Percentiles rank a stretch among this genome's conserved stretches.
These are phyloP conservation scores for Eucalyptus caleyi DNA, from an alignment of 345 rosid genomes.

Conservation along the genomic window DNA sequence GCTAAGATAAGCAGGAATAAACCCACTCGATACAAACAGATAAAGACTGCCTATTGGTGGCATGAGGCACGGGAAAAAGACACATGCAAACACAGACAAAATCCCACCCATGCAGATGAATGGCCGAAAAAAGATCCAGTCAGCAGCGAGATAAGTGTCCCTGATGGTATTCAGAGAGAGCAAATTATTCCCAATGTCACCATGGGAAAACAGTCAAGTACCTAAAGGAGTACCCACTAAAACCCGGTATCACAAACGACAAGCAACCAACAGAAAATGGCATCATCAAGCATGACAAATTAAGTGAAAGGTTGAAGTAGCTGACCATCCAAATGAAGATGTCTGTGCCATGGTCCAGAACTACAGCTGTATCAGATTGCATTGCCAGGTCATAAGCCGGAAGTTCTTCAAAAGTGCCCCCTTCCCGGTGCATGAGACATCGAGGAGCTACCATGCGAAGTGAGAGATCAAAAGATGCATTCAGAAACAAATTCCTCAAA, in stretches of 20 bases:
- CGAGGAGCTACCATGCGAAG: constrained; percentile 94
- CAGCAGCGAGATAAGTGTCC: neutral
- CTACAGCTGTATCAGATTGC: constrained; percentile 97
- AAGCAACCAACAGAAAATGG: neutral
- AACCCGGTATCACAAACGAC: neutral
- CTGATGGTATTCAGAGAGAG: neutral
- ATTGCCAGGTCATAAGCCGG: constrained; percentile 87
- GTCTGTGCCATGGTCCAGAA: constrained; percentile 97
- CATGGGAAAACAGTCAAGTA: neutral
- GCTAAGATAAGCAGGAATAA: neutral
- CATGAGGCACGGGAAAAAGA: neutral
- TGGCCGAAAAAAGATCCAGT: neutral
- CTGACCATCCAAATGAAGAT: constrained; percentile 97
- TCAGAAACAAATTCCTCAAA: constrained; percentile 72
- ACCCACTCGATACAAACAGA: neutral
- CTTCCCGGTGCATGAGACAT: constrained; percentile 92
- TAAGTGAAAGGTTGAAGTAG: neutral
- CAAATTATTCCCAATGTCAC: neutral
- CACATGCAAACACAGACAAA: neutral
- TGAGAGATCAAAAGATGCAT: constrained; percentile 88
- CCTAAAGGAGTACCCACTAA: neutral
- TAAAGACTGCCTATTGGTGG: neutral
- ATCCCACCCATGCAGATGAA: neutral
- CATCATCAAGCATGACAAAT: neutral
- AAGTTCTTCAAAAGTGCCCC: constrained; percentile 93